Evolutionary conservation across 805 yeast species (phyloP), one percentile per base, ranked within the genome.

Genomic region (Myxozyma sirexii): DNA sequence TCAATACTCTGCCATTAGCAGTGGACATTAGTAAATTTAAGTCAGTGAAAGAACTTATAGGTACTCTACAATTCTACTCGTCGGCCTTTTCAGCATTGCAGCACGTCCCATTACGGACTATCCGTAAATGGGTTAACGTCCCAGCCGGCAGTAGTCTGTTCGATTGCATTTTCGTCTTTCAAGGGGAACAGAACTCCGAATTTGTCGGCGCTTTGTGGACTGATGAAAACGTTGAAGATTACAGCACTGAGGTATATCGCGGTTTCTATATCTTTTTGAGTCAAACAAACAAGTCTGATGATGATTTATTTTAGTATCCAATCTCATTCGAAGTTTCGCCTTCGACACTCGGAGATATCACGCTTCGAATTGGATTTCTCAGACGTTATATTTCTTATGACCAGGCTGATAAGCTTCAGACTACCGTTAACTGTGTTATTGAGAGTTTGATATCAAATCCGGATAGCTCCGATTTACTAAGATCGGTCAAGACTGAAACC

Each of bases 1-100:
- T 65, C 33, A 65, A 65, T 37, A 64, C 67, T 7, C 37, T 65
- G 1, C 68, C 68, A n/a, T 19, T 60, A 13, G 54, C 58, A 8
- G 13, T 62, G 5, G 42, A 56, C 17, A 17, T 60, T 15, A 6
- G 33, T 6, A 4, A 7, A 7, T 15, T 19, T 24, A 2, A 44
- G 19, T 33, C 56, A 1, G 42, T 21, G 33, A 23, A 50, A 47
- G 50, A 42, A n/a, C 17, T 57, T n/a, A 35, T 29, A 19, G 19
- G 7, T 23, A n/a, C 17, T 4, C 26, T 62, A 19, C 66, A 62
- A 26, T 17, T 12, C 2, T 46, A 41, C 26, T 52, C 57, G 10
- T 51, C 63, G 5, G 7, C 33, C n/a, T 15, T 65, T 15, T 2
- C 56, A 23, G 57, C 54, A 4, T 67, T 46, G 47, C 66, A 59